These are phyloP conservation scores for Nectriaceae sp. DNA, from an alignment of 2,329 filamentous ascomycete genomes.

Conservation along the genomic window DNA sequence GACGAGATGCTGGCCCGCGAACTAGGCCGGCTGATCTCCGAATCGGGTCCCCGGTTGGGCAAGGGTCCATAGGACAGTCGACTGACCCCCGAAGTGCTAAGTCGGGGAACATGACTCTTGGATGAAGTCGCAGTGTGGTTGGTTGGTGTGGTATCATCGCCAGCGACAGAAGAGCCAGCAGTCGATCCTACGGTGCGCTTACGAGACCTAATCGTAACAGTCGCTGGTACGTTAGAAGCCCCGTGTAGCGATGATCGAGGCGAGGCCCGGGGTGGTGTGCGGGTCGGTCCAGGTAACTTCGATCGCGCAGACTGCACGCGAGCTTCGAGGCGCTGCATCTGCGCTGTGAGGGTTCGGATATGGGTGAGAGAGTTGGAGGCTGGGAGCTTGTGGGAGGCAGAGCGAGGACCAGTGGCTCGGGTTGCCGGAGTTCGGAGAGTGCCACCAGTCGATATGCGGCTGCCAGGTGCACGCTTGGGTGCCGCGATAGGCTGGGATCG, in stretches of 20 bases:
- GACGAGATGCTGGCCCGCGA: slow-evolving; percentile 68
- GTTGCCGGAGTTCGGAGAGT: slow-evolving; percentile 51
- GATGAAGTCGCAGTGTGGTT: slow-evolving; percentile 40
- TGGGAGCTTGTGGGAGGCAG: slow-evolving; percentile 51
- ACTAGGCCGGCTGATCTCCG: slow-evolving; percentile 60
- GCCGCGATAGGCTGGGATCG: slow-evolving; percentile 49
- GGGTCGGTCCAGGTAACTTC: slow-evolving; percentile 80
- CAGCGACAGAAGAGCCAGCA: slow-evolving; percentile 47
- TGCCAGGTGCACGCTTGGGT: slow-evolving; percentile 34
- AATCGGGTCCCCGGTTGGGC: slow-evolving; percentile 55
- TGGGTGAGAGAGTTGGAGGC: slow-evolving; percentile 79
- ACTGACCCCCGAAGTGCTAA: slow-evolving; percentile 64
- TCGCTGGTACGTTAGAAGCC: slow-evolving; percentile 49
- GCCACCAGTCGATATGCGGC: slow-evolving; percentile 47
- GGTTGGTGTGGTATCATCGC: slow-evolving; percentile 55
- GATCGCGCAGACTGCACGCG: slow-evolving; percentile 89
- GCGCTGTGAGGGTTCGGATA: slow-evolving; percentile 89
- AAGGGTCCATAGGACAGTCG: slow-evolving; percentile 65
- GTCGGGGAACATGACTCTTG: slow-evolving; percentile 56
- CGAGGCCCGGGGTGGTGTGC: slow-evolving; percentile 79
- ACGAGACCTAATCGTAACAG: slow-evolving; percentile 66
- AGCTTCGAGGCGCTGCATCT: slow-evolving; percentile 96
- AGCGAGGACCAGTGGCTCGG: slow-evolving; percentile 57
- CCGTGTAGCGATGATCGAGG: slow-evolving; percentile 58
- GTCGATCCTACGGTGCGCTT: slow-evolving; percentile 66